Evolutionary conservation across 2,329 filamentous ascomycete genomes (phyloP), one percentile per base, ranked within the genome.

Genomic region (Phyllosticta capitalensis): DNA sequence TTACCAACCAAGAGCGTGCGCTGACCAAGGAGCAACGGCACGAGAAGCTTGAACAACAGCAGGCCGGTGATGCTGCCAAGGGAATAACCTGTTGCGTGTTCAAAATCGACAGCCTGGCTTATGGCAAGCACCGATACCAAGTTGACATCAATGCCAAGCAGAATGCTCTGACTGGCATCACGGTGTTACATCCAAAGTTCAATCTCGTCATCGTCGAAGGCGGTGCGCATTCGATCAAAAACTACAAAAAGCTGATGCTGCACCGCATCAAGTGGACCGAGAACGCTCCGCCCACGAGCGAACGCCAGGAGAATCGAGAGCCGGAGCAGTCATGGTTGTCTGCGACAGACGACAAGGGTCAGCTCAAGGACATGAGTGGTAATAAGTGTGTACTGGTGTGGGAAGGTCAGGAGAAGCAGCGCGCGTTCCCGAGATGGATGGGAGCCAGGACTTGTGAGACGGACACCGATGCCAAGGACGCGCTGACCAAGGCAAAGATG

Each of bases 191-290:
- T 68, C 94, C 94, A 1, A 88, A 86, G 64, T 87, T 96, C 74
- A 95, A 88, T 69, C 76, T 99, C 2, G 84, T 99, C 17, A 84
- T 99, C 63, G 91, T 96, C 1, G 95, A 99, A 72, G 94, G 92
- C 33, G 94, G 94, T 48, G 79, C 85, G 61, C 87, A 94, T 76
- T 88, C 87, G 61, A 88, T 94, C 70, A 85, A 84, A 56, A 86
- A 87, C 63, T 97, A 92, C 78, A 90, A 88, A 72, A 96, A 96
- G 72, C 80, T 99, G 28, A 92, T 99, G 89, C 79, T 95, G 51
- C 87, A 92, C 66, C 90, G 94, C 54, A 91, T 97, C 68, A 88
- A 95, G 72, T 99, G 95, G 94, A 88, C 88, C 2, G 92, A 97
- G 70, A 96, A 95, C 66, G 82, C 84, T 0, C 85, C 85, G 2